A percentile compares a stretch with the other conserved stretches of the same genome.
Conservation (phyloP, 2,329 filamentous ascomycete species). For the Aspergillus fumigatus region DNA sequence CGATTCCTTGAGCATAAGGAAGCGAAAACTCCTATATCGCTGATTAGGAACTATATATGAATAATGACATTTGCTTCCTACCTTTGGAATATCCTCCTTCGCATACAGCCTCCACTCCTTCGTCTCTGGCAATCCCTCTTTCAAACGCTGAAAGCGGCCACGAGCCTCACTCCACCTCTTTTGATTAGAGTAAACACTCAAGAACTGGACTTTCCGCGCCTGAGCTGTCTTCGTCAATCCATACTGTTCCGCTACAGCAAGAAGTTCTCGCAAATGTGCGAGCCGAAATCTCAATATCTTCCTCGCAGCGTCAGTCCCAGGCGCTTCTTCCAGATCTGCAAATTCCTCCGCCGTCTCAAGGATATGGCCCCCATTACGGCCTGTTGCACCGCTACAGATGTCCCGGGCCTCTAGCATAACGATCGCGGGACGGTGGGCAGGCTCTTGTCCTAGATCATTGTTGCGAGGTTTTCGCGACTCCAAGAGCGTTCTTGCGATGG, state of each 20-base stretch:
- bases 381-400: slow-evolving; percentile 30
- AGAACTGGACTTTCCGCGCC: slow-evolving; percentile 23
- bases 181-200: slow-evolving; percentile 25
- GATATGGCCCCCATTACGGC: slow-evolving; percentile 32
- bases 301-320: slow-evolving; percentile 18
- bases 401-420: slow-evolving; percentile 30
- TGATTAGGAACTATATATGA: not conserved
- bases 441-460: not conserved
- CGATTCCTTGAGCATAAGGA: slow-evolving; percentile 17
- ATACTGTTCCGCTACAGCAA: slow-evolving; percentile 16
- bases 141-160: slow-evolving; percentile 19
- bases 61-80: not conserved
- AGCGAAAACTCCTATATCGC: slow-evolving; percentile 20
- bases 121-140: slow-evolving; percentile 23
- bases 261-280: slow-evolving; percentile 19
- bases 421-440: slow-evolving; percentile 7
- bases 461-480: not conserved
- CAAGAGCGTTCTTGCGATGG: slow-evolving; percentile 22
- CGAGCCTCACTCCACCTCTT: slow-evolving; percentile 18
- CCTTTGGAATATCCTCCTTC: slow-evolving; percentile 16
- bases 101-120: slow-evolving; percentile 24
- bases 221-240: slow-evolving; percentile 17
- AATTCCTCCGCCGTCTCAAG: slow-evolving; percentile 24
- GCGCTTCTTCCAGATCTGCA: slow-evolving; percentile 10
- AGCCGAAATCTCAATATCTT: slow-evolving; percentile 21